phyloP scores from a whole-genome alignment of 495 filamentous ascomycete genomes.

The Podospora didyma region DNA sequence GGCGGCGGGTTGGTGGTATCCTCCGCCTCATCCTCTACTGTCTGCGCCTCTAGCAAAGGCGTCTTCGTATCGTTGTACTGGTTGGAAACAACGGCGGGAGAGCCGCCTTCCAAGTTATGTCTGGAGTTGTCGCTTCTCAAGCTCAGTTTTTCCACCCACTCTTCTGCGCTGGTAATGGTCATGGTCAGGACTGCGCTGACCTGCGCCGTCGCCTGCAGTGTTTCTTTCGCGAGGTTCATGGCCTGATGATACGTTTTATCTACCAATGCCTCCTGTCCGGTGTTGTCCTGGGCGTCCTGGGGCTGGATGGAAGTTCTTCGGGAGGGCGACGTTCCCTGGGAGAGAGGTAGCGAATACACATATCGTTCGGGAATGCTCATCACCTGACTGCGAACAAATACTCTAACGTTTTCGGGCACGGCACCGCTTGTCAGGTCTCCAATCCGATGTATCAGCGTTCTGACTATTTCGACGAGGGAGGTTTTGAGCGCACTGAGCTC shows the following conservation, averaged over 20 bases:
- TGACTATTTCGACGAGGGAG: slow-evolving; percentile 68
- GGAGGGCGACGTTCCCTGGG: too few species aligned
- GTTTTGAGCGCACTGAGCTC: too few species aligned
- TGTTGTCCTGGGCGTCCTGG: slow-evolving; percentile 34
- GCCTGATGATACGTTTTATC: slow-evolving; percentile 61
- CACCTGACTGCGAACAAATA: slow-evolving; percentile 73
- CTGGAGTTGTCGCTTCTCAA: slow-evolving; percentile 31
- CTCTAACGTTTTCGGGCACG: slow-evolving; percentile 75
- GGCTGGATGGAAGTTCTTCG: too few species aligned
- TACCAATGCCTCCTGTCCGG: slow-evolving; percentile 32
- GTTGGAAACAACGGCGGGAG: not conserved
- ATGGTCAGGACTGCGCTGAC: slow-evolving; percentile 76
- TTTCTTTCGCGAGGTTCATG: slow-evolving; percentile 78
- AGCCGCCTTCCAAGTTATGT: too few species aligned
- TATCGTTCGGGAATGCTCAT: slow-evolving; percentile 71
- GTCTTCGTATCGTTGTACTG: not conserved
- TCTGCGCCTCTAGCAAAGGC: not conserved
- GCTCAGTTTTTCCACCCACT: slow-evolving; percentile 76
- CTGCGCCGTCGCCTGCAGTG: slow-evolving; percentile 83
- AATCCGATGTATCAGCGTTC: slow-evolving; percentile 71
- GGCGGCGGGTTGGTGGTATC: too few species aligned
- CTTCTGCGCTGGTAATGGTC: slow-evolving; percentile 81
- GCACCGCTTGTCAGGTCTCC: slow-evolving; percentile 80
- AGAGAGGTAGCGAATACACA: too few species aligned
- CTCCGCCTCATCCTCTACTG: not conserved